Conservation (phyloP, 2,329 filamentous ascomycete species). For the Ophiobolus disseminans region DNA sequence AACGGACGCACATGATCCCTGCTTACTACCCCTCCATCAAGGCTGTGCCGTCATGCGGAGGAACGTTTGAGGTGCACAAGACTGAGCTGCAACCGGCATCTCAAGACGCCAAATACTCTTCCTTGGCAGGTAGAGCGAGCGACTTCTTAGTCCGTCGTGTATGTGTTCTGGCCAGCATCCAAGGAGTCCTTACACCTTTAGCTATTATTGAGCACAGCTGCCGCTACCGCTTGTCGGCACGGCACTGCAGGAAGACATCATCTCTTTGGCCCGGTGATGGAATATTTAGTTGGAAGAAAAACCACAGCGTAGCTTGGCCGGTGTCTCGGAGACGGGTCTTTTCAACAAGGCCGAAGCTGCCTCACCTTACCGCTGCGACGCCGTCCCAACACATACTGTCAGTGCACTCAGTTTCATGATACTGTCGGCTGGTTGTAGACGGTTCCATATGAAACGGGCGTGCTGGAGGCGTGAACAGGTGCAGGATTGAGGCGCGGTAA, state of each 20-base stretch:
- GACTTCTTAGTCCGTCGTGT: background rate
- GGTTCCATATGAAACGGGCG: too few species aligned
- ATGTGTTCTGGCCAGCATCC: constrained; percentile 9
- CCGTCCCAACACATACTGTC: too few species aligned
- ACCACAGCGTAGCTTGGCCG: too few species aligned
- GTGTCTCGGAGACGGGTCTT: too few species aligned
- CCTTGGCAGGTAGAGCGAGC: constrained; percentile 8
- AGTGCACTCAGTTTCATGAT: too few species aligned
- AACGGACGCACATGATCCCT: background rate
- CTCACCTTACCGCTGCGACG: too few species aligned
- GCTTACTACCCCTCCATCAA: background rate
- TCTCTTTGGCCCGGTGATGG: background rate
- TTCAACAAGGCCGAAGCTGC: too few species aligned
- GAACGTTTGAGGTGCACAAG: background rate
- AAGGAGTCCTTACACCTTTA: background rate
- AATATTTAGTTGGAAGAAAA: too few species aligned
- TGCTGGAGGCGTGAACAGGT: too few species aligned
- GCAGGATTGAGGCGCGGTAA: too few species aligned
- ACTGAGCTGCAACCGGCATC: background rate
- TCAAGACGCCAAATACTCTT: constrained; percentile 1
- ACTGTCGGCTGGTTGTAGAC: too few species aligned
- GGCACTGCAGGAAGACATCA: background rate
- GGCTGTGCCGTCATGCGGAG: background rate
- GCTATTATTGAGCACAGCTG: too few species aligned
- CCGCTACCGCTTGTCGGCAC: constrained; percentile 6